These are phyloP conservation scores for Xerocomus potaroensis DNA, from an alignment of 768 basidiomycete species.

Conservation along the genomic window DNA sequence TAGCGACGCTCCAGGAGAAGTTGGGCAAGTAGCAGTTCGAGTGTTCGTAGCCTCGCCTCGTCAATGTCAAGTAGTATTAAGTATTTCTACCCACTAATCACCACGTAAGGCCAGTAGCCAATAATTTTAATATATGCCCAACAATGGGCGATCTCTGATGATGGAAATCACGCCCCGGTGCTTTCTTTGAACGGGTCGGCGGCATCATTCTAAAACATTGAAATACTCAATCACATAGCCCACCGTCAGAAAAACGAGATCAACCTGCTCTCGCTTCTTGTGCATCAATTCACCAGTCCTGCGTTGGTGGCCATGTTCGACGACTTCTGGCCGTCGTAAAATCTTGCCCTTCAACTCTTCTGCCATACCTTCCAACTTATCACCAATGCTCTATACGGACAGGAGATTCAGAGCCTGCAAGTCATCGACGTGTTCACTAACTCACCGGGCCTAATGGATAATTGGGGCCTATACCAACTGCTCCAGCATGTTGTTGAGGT, in stretches of 20 bases:
- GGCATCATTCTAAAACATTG: conserved; percentile 2
- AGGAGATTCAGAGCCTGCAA: background rate
- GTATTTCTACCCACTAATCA: no score
- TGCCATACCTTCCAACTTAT: conserved; percentile 35
- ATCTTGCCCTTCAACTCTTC: conserved; percentile 41
- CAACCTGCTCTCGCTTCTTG: conserved; percentile 31
- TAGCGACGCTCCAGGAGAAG: no score
- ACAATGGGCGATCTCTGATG: no score
- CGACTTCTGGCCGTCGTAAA: conserved; percentile 32
- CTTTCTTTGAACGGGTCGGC: conserved; percentile 5
- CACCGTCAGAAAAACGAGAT: background rate
- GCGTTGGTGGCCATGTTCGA: conserved; percentile 35
- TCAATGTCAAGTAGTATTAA: no score
- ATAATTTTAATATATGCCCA: no score
- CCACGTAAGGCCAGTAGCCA: no score
- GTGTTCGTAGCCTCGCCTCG: no score
- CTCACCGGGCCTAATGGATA: conserved; percentile 31
- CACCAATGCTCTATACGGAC: conserved; percentile 24
- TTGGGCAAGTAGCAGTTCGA: no score
- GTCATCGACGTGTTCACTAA: no score
- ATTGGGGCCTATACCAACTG: conserved; percentile 38
- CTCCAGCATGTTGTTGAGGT: conserved; percentile 40
- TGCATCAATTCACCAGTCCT: conserved; percentile 39
- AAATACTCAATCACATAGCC: background rate
- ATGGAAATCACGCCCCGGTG: no score